A percentile compares a stretch with the other conserved stretches of the same genome.
These are phyloP conservation scores for Rutstroemia sp. DNA, from an alignment of 2,329 filamentous ascomycete species.

Conservation along the genomic window DNA sequence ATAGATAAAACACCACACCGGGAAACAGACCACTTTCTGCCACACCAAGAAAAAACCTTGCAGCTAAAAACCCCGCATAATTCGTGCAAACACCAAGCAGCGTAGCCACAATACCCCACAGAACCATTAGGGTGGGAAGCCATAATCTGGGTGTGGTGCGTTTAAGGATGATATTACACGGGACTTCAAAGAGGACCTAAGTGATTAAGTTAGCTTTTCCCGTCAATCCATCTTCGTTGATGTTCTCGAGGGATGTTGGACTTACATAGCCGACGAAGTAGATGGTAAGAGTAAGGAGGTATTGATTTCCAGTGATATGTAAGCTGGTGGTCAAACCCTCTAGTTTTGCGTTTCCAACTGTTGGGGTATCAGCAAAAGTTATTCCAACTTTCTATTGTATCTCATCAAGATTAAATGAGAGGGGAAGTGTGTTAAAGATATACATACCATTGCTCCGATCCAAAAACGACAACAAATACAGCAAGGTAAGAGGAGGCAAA, in stretches of 20 bases:
- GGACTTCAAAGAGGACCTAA: constrained; percentile 48
- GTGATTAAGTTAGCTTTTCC: too few species aligned
- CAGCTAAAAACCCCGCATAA: constrained; percentile 43
- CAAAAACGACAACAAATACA: constrained; percentile 50
- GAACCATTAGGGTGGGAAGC: constrained; percentile 49
- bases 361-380: constrained; percentile 9
- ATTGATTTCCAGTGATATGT: constrained; percentile 52
- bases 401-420: background rate
- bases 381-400: background rate
- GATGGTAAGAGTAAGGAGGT: constrained; percentile 56
- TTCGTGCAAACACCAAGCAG: constrained; percentile 43
- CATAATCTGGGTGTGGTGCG: constrained; percentile 49
- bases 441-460: constrained; percentile 50
- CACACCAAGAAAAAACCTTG: constrained; percentile 49
- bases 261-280: constrained; percentile 54
- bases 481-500: constrained; percentile 45
- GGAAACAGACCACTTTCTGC: constrained; percentile 48
- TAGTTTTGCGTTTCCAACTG: constrained; percentile 52
- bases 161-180: constrained; percentile 56
- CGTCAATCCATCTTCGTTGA: too few species aligned
- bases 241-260: background rate
- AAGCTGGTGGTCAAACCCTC: constrained; percentile 47
- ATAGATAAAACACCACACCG: constrained; percentile 42
- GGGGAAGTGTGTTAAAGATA: background rate
- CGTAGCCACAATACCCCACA: constrained; percentile 49